Evolutionary conservation across 306 rosid species (phyloP).

Genomic region (Ochetophila trinervis): DNA sequence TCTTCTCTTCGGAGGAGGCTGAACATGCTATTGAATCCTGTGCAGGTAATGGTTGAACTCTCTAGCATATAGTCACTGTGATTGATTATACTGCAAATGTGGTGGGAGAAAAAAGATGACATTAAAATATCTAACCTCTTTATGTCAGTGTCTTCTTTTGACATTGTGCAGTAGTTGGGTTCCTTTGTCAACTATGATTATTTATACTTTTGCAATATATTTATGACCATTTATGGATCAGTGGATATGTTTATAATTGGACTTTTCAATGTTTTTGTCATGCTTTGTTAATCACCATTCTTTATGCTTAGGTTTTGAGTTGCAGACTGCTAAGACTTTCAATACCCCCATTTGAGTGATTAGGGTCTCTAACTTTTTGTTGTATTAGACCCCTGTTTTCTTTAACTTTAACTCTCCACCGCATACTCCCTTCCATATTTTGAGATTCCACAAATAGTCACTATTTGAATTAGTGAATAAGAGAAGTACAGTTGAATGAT

Average conservation of each 20-base stretch:
- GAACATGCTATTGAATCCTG: constrained; percentile 70
- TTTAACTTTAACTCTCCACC: too few relatives aligned
- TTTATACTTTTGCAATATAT: background rate
- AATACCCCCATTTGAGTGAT: background rate
- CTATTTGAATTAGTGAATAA: background rate
- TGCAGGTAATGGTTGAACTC: constrained; percentile 50
- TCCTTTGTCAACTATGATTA: background rate
- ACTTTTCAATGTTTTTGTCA: too few relatives aligned
- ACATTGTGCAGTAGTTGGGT: background rate
- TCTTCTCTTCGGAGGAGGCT: constrained; percentile 64
- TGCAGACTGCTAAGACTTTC: background rate
- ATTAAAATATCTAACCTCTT: background rate
- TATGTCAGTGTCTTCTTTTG: background rate
- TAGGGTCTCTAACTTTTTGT: too few relatives aligned
- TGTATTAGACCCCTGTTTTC: too few relatives aligned
- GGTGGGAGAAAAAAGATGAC: constrained; percentile 6
- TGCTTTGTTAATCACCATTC: background rate
- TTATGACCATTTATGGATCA: too few relatives aligned
- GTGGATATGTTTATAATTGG: too few relatives aligned
- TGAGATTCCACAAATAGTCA: too few relatives aligned
- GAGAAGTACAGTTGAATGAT: background rate
- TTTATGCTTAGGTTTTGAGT: background rate
- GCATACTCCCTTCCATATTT: too few relatives aligned
- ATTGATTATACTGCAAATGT: constrained; percentile 4
- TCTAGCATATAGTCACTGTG: background rate